These are phyloP conservation scores for Cutaneotrichosporon cyanovorans DNA, from an alignment of 1,284 basidiomycete genomes.

Conservation along the genomic window DNA sequence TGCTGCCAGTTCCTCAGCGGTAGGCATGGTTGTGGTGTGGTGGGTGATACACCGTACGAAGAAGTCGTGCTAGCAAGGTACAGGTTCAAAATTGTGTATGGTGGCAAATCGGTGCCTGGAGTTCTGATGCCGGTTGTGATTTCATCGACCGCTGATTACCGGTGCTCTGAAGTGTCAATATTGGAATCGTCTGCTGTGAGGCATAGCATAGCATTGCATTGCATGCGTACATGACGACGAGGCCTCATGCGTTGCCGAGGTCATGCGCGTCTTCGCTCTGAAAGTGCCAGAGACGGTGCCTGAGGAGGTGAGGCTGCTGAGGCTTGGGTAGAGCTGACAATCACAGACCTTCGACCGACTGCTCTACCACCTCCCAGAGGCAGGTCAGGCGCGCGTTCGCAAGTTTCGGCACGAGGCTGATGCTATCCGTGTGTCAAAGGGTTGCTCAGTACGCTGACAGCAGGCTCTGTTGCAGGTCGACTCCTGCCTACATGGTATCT, in stretches of 20 bases:
- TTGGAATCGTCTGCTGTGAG: no score
- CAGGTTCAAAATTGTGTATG: background rate
- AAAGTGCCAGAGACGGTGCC: constrained; percentile 9
- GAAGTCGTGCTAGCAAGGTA: no score
- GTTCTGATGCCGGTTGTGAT: background rate
- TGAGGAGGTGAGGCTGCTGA: constrained; percentile 7
- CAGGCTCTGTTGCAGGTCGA: constrained; percentile 31
- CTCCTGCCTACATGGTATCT: constrained; percentile 36
- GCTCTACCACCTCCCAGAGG: constrained; percentile 16
- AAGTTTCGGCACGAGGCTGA: constrained; percentile 29
- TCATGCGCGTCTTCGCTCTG: constrained; percentile 14
- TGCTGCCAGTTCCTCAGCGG: no score
- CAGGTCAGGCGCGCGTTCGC: constrained; percentile 22
- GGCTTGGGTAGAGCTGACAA: background rate
- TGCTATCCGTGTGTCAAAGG: constrained; percentile 21
- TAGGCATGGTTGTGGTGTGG: background rate
- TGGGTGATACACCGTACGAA: no score
- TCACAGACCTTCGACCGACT: constrained; percentile 24
- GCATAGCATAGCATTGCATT: no score
- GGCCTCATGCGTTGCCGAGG: no score
- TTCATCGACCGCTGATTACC: background rate
- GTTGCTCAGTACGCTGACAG: background rate
- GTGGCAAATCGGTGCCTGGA: background rate
- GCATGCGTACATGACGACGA: background rate
- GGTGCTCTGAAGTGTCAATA: no score